Percentiles rank a stretch among this genome's conserved stretches.
These are phyloP conservation scores for Pyrrhoderma lamaoense DNA, from an alignment of 1,284 basidiomycete species.

Conservation along the genomic window DNA sequence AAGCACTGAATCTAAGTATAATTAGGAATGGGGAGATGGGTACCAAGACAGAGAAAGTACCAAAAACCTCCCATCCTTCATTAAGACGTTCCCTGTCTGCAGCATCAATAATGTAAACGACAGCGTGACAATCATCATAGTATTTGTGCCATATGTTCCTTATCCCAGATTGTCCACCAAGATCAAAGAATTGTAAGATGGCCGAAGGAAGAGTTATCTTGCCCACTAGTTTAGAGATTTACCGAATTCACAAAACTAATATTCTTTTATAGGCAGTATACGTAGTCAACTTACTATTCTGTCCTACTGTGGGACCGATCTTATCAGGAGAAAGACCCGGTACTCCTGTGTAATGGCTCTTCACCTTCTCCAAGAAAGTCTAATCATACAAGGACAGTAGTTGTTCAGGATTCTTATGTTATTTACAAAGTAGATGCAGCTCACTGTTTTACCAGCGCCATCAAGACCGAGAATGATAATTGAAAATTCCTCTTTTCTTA, in stretches of 20 bases:
- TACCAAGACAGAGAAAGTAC: constrained; percentile 26
- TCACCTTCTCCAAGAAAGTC: constrained; percentile 89
- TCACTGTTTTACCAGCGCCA: constrained; percentile 86
- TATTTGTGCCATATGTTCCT: constrained; percentile 89
- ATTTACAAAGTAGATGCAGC: constrained; percentile 20
- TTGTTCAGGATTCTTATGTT: constrained; percentile 1
- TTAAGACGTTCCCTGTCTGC: constrained; percentile 77
- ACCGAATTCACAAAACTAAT: neutral
- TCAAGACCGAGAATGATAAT: constrained; percentile 88
- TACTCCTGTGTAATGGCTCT: constrained; percentile 80
- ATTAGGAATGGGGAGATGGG: neutral
- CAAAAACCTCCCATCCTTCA: constrained; percentile 93
- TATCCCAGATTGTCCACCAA: constrained; percentile 88
- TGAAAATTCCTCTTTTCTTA: constrained; percentile 87
- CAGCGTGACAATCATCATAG: constrained; percentile 91
- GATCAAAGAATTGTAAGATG: constrained; percentile 90
- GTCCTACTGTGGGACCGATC: constrained; percentile 90
- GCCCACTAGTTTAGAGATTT: constrained; percentile 52
- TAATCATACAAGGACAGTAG: constrained; percentile 26
- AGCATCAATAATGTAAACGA: constrained; percentile 88
- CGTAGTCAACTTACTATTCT: constrained; percentile 65
- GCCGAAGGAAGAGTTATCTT: constrained; percentile 87
- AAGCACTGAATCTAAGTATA: constrained; percentile 64
- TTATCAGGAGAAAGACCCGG: constrained; percentile 82
- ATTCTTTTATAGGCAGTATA: neutral